phyloP scores from a whole-genome alignment of 352 stramenopile species.

The Globisporangium spiculum region DNA sequence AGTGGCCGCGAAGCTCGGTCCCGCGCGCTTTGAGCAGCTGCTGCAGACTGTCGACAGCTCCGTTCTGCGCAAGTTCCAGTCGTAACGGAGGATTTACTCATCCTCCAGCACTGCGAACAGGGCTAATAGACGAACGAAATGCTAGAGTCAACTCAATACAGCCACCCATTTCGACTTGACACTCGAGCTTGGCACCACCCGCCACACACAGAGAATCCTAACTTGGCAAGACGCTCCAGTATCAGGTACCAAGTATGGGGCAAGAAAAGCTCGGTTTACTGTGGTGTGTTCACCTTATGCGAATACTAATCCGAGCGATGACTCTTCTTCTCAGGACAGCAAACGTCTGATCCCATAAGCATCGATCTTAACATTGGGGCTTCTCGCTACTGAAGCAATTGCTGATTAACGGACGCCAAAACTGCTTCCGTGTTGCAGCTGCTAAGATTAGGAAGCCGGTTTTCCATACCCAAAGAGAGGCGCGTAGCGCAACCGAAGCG shows the following conservation, averaged over 20 bases:
- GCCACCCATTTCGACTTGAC: not conserved
- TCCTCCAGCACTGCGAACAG: not conserved
- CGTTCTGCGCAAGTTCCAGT: slow-evolving; percentile 53
- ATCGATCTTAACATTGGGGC: too few relatives aligned
- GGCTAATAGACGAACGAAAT: not conserved
- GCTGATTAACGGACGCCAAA: not conserved
- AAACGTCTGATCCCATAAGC: not conserved
- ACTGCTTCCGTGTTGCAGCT: not conserved
- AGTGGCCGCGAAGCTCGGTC: slow-evolving; percentile 39
- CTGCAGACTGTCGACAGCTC: slow-evolving; percentile 58
- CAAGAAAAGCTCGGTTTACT: too few relatives aligned
- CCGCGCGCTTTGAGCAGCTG: slow-evolving; percentile 42
- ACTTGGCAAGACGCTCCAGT: too few relatives aligned
- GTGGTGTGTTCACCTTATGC: too few relatives aligned
- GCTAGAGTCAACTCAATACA: slow-evolving; percentile 3
- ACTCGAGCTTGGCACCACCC: not conserved
- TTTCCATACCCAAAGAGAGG: not conserved
- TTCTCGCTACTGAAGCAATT: not conserved
- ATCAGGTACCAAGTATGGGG: too few relatives aligned
- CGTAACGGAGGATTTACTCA: not conserved
- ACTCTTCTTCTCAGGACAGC: not conserved
- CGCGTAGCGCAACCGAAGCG: not conserved
- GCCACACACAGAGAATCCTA: too few relatives aligned
- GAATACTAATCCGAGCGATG: not conserved
- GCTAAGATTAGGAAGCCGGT: not conserved